These are phyloP conservation scores for Kodamaea ohmeri DNA, from an alignment of 1,139 yeast genomes.

Conservation along the genomic window DNA sequence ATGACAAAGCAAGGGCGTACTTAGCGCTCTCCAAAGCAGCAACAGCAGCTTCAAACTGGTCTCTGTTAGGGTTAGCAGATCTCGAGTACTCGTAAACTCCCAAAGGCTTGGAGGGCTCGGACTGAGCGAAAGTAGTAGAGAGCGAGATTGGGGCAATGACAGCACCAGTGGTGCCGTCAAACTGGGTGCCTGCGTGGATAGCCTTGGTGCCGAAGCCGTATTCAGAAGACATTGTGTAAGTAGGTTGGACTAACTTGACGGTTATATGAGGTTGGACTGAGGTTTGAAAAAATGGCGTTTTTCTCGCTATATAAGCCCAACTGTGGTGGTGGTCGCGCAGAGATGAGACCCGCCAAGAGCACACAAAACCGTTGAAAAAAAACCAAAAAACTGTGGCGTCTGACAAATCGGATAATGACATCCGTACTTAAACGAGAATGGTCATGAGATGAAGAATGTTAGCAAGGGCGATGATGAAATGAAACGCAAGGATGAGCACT, in stretches of 20 bases:
- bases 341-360: not conserved
- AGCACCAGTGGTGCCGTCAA: conserved; percentile 78
- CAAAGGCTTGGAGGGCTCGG: conserved; percentile 71
- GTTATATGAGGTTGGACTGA: conserved; percentile 15
- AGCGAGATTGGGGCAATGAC: conserved; percentile 83
- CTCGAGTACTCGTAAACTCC: conserved; percentile 85
- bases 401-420: conserved; percentile 1
- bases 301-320: conserved; percentile 5
- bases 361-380: conserved; percentile 5
- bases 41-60: conserved; percentile 74
- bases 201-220: conserved; percentile 75
- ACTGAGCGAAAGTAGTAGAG: conserved; percentile 83
- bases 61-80: conserved; percentile 87
- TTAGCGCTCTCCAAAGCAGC: conserved; percentile 79
- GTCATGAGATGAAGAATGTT: too few species aligned
- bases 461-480: too few species aligned
- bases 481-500: too few species aligned
- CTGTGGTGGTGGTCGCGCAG: conserved; percentile 3
- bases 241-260: conserved; percentile 25
- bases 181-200: conserved; percentile 78
- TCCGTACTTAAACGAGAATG: too few species aligned
- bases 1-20: conserved; percentile 75
- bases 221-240: conserved; percentile 12
- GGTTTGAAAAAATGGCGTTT: conserved; percentile 8
- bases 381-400: conserved; percentile 9